These are phyloP conservation scores for Hypholoma sublateritium DNA, from an alignment of 768 basidiomycete genomes.

Conservation along the genomic window DNA sequence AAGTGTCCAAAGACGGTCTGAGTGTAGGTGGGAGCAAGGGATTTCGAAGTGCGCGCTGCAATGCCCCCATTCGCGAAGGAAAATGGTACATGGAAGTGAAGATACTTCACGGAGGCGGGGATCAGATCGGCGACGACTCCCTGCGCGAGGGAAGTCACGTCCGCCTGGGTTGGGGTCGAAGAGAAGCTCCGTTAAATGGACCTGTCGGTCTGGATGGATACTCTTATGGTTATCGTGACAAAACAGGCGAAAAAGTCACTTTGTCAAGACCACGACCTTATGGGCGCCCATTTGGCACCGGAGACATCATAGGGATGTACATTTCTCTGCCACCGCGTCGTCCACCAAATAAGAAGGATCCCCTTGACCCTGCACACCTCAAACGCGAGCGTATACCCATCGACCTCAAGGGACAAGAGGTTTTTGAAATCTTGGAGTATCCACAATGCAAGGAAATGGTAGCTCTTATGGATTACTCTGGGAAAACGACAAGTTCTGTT, in stretches of 20 bases:
- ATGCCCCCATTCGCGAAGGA: slow-evolving; percentile 86
- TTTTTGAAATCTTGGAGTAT: slow-evolving; percentile 94
- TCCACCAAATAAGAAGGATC: slow-evolving; percentile 58
- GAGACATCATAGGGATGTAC: slow-evolving; percentile 92
- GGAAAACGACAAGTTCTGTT: slow-evolving; percentile 53
- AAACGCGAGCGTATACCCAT: slow-evolving; percentile 91
- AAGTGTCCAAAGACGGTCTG: slow-evolving; percentile 76
- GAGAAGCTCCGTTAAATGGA: slow-evolving; percentile 91
- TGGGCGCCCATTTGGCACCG: slow-evolving; percentile 69
- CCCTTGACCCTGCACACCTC: slow-evolving; percentile 78
- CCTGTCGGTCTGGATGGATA: slow-evolving; percentile 95
- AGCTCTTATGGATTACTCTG: slow-evolving; percentile 76
- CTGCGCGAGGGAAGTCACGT: slow-evolving; percentile 76
- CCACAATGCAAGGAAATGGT: slow-evolving; percentile 89
- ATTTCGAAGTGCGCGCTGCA: slow-evolving; percentile 87
- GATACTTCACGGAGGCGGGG: slow-evolving; percentile 74
- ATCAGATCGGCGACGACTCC: slow-evolving; percentile 45
- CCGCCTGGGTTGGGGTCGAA: slow-evolving; percentile 85
- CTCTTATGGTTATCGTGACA: slow-evolving; percentile 90
- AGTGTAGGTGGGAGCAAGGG: slow-evolving; percentile 82
- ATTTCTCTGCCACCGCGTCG: slow-evolving; percentile 80
- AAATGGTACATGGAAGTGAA: slow-evolving; percentile 94
- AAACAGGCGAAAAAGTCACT: slow-evolving; percentile 87
- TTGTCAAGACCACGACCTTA: slow-evolving; percentile 81
- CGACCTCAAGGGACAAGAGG: slow-evolving; percentile 94